phyloP scores from a whole-genome alignment of 768 basidiomycete species.

The Russula olivacea region DNA sequence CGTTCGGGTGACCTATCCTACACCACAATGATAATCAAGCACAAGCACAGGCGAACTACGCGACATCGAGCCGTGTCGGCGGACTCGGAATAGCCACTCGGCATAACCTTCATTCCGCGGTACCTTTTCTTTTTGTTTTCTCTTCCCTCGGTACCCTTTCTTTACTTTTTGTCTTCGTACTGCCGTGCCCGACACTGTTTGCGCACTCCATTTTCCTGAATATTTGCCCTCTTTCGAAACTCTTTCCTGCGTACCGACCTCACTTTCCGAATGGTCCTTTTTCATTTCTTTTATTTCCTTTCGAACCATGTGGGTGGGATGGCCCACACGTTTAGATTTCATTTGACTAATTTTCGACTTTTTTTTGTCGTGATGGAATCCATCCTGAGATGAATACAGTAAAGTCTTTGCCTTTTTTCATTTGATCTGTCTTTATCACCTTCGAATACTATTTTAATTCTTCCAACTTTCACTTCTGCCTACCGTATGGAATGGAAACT shows the following conservation, averaged over 20 bases:
- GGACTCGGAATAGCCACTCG: background rate
- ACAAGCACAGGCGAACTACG: background rate
- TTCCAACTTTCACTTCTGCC: too few relatives aligned
- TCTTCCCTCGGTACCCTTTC: too few relatives aligned
- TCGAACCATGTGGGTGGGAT: too few relatives aligned
- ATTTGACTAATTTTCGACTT: background rate
- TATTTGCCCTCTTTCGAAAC: too few relatives aligned
- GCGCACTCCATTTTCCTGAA: too few relatives aligned
- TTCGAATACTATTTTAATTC: background rate
- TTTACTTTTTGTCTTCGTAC: background rate
- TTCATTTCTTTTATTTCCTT: background rate
- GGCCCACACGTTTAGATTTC: background rate
- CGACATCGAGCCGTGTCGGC: too few relatives aligned
- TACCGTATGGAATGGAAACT: too few relatives aligned
- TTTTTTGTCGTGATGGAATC: too few relatives aligned
- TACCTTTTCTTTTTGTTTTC: background rate
- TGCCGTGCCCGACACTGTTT: too few relatives aligned
- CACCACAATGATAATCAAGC: background rate
- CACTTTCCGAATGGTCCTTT: background rate
- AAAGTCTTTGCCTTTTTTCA: background rate
- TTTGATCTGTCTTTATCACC: background rate
- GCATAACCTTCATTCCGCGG: background rate
- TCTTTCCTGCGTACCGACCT: too few relatives aligned
- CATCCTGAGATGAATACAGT: background rate
- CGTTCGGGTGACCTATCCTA: conserved; percentile 4